These are phyloP conservation scores for Ophiosphaerella korrae DNA, from an alignment of 2,329 filamentous ascomycete genomes.

Conservation along the genomic window DNA sequence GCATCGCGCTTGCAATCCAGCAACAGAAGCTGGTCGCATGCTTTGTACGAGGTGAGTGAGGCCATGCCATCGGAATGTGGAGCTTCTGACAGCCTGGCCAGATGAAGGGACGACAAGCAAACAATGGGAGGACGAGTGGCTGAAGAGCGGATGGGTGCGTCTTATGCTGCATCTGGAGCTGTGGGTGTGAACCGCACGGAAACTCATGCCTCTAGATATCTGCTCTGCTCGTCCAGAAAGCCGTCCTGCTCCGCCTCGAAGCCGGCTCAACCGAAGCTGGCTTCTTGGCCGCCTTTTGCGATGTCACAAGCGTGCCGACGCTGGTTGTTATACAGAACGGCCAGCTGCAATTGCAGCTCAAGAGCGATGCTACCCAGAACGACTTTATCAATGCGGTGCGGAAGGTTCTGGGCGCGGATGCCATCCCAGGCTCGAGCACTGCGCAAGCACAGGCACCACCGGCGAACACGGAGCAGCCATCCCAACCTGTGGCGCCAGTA, in stretches of 20 bases:
- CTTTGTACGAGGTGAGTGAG: constrained; percentile 73
- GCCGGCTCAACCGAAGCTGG: constrained; percentile 79
- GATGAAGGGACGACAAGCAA: constrained; percentile 72
- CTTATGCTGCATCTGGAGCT: background rate
- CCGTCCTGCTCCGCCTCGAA: constrained; percentile 71
- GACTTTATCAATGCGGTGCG: constrained; percentile 67
- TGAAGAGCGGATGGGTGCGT: constrained; percentile 50
- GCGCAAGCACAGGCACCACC: constrained; percentile 15
- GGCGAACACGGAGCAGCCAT: constrained; percentile 10
- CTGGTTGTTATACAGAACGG: constrained; percentile 82
- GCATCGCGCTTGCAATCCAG: constrained; percentile 75
- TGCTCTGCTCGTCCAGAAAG: constrained; percentile 62
- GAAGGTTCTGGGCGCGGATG: constrained; percentile 41
- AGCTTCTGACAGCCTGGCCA: constrained; percentile 42
- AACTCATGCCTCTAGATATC: constrained; percentile 38
- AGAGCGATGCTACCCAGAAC: constrained; percentile 65
- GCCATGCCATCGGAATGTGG: constrained; percentile 13
- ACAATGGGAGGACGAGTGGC: constrained; percentile 73
- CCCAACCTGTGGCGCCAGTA: background rate
- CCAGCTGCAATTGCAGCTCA: constrained; percentile 76
- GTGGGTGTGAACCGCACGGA: background rate
- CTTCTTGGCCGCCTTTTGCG: constrained; percentile 82
- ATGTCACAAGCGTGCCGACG: constrained; percentile 76
- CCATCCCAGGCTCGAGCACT: constrained; percentile 31
- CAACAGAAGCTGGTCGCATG: constrained; percentile 80